These are phyloP conservation scores for Arthrobotrys conoides DNA, from an alignment of 2,329 filamentous ascomycete species.

Conservation along the genomic window DNA sequence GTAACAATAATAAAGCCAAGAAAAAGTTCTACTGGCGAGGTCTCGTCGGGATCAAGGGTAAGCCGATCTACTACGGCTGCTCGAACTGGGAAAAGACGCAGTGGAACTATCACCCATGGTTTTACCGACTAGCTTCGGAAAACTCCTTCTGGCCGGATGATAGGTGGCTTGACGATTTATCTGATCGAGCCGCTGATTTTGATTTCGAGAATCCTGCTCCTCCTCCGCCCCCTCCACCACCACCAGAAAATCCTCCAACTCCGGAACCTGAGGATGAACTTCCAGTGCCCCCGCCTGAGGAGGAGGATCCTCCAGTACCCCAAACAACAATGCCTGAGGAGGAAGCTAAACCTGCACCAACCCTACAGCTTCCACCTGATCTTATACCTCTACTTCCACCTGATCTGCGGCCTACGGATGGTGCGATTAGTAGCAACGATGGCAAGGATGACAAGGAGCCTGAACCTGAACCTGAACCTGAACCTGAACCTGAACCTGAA, in stretches of 20 bases:
- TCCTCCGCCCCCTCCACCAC: neutral
- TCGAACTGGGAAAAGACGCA: neutral
- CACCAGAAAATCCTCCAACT: neutral
- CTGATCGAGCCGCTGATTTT: neutral
- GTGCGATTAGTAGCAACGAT: too few relatives aligned
- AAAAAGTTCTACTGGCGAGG: constrained; percentile 15
- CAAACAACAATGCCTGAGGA: too few relatives aligned
- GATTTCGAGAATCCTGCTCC: constrained; percentile 13
- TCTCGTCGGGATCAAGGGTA: neutral
- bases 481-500: too few relatives aligned
- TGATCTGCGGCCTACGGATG: too few relatives aligned
- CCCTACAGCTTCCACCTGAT: too few relatives aligned
- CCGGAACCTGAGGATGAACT: too few relatives aligned
- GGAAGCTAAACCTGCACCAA: too few relatives aligned
- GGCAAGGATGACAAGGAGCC: neutral
- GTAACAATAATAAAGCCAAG: neutral
- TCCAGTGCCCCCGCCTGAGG: neutral
- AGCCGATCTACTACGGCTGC: constrained; percentile 26
- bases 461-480: too few relatives aligned
- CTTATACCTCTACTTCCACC: too few relatives aligned
- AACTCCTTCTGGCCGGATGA: neutral
- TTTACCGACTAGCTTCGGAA: neutral
- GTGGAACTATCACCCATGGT: constrained; percentile 37
- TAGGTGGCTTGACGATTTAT: neutral
- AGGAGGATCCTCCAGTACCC: too few relatives aligned